Evolutionary conservation across 352 stramenopile genomes (phyloP), one percentile per base, ranked within the genome.

Genomic region (Phytophthora pluvialis): DNA sequence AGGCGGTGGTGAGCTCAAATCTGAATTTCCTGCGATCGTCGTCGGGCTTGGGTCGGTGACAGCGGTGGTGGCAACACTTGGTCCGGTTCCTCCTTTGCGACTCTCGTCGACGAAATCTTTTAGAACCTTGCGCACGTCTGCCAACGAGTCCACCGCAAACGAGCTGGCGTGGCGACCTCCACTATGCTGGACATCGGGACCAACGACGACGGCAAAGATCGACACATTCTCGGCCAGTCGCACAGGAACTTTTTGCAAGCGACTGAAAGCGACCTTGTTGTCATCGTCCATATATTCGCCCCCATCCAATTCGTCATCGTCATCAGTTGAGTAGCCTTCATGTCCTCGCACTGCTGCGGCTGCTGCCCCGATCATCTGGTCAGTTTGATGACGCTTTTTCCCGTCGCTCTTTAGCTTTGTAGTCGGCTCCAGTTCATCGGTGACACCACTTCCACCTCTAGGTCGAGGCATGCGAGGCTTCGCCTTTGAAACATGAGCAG

Each of bases 261-360:
- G 83, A 45, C 80, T 93, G 43, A 93, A 93, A 5, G 78, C 74
- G 16, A 93, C 83, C 51, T 90, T 91, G 64, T 93, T 91, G 59
- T 93, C 83, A 49, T 88, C 81, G 29, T 93, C 80, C n/a, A 90
- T 55, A 10, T 32, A 60, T 26, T 75, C 59, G 12, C 70, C 60
- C 4, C 63, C 60, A 16, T 84, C 70, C n/a, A 80, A 40, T 4
- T 91, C 80, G 12, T 85, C 75, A 38, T 85, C 75, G 28, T 89
- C 81, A 7, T 82, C 69, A 1, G 64, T 77, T 4, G 60, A 67
- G 36, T 77, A 71, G n/a, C 67, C 69, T 55, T 77, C 69, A 39
- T 79, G 54, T 39, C 64, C 33, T 42, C 70, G 48, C 53, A 65
- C 40, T 26, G 38, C 52, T 73, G 77, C 56, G 7, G 59, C 61